Evolutionary conservation across 768 basidiomycete species (phyloP).

Genomic region (Suillus subalutaceus): DNA sequence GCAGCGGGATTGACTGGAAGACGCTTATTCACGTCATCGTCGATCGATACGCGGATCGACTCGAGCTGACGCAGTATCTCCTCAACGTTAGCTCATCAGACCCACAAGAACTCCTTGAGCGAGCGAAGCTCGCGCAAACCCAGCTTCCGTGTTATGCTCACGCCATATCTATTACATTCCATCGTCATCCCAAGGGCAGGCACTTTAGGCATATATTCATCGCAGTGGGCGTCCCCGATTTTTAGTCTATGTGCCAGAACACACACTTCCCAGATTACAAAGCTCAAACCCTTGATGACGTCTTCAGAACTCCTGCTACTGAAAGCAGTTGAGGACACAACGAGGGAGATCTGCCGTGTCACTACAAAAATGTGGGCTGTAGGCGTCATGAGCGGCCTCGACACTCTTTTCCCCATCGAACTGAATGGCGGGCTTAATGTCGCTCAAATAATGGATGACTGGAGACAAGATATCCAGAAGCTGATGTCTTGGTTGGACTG

Average conservation of each 20-base stretch:
- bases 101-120: slow-evolving; percentile 12
- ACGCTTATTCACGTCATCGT: slow-evolving; percentile 39
- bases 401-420: slow-evolving; percentile 2
- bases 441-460: slow-evolving; percentile 9
- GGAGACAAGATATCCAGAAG: slow-evolving; percentile 14
- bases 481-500: slow-evolving; percentile 28
- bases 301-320: slow-evolving; percentile 19
- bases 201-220: background rate
- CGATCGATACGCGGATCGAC: slow-evolving; percentile 43
- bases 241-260: slow-evolving; percentile 15
- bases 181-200: slow-evolving; percentile 12
- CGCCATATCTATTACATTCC: slow-evolving; percentile 20
- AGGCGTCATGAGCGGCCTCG: slow-evolving; percentile 17
- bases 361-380: slow-evolving; percentile 22
- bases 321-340: slow-evolving; percentile 17
- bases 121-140: slow-evolving; percentile 11
- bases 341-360: slow-evolving; percentile 22
- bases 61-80: slow-evolving; percentile 42
- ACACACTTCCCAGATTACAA: slow-evolving; percentile 13
- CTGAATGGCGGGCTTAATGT: background rate
- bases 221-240: slow-evolving; percentile 13
- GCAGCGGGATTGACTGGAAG: slow-evolving; percentile 46
- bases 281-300: slow-evolving; percentile 11
- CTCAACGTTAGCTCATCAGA: slow-evolving; percentile 29
- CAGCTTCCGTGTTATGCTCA: slow-evolving; percentile 27